A percentile compares a stretch with the other conserved stretches of the same genome.
Conservation (phyloP, 352 stramenopile genomes). For the Thalassiosira mediterranea region DNA sequence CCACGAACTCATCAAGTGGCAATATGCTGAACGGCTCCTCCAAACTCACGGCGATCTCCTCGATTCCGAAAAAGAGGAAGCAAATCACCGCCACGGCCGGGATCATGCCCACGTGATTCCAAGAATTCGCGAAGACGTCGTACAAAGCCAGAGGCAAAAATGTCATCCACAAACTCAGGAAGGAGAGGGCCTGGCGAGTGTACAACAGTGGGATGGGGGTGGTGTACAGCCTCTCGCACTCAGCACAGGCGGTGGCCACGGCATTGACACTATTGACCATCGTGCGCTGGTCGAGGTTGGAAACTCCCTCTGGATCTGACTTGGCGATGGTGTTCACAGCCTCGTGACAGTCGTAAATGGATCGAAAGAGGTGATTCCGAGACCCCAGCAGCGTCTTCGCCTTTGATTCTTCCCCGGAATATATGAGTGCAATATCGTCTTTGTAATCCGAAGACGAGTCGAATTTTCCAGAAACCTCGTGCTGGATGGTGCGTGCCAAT, state of each 20-base stretch:
- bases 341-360: constrained; percentile 11
- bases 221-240: constrained; percentile 21
- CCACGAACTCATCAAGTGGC: constrained; percentile 18
- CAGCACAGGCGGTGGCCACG: constrained; percentile 11
- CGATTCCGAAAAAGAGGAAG: constrained; percentile 39
- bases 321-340: constrained; percentile 22
- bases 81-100: constrained; percentile 21
- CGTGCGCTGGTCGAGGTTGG: constrained; percentile 18
- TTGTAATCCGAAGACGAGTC: too few species aligned
- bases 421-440: too few species aligned
- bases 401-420: background rate
- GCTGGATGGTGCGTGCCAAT: constrained; percentile 10
- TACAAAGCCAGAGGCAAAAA: constrained; percentile 24
- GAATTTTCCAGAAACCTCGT: constrained; percentile 18
- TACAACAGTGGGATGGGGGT: constrained; percentile 28
- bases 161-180: constrained; percentile 24
- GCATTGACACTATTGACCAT: constrained; percentile 15
- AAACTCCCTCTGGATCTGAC: constrained; percentile 1
- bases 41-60: constrained; percentile 30
- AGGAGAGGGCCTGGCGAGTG: constrained; percentile 16
- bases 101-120: background rate
- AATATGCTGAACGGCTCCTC: constrained; percentile 46
- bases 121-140: constrained; percentile 10
- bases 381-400: background rate
- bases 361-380: background rate